phyloP scores from a whole-genome alignment of 108 stramenopile genomes.

The Cylindrotheca closterium region DNA sequence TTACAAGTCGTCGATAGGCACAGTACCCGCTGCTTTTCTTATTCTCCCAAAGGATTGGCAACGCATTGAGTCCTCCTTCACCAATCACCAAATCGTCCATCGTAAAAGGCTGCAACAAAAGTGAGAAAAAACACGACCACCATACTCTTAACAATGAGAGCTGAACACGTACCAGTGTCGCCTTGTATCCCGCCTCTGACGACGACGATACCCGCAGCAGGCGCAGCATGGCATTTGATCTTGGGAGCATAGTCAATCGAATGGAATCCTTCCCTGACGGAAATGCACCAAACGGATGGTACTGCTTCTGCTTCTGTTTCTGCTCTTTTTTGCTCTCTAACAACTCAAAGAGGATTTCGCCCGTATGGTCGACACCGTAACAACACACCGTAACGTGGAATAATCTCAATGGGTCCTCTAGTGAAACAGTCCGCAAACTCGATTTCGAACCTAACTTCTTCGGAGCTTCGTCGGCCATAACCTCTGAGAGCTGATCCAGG shows the following conservation, averaged over 20 bases:
- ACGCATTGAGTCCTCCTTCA: constrained; percentile 68
- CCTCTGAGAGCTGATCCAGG: background rate
- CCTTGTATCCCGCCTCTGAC: constrained; percentile 54
- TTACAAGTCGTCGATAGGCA: constrained; percentile 28
- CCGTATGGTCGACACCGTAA: constrained; percentile 83
- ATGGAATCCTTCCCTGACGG: constrained; percentile 41
- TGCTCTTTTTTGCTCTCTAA: background rate
- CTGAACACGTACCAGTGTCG: too few species aligned
- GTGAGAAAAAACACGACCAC: background rate
- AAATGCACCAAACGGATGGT: constrained; percentile 66
- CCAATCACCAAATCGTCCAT: constrained; percentile 70
- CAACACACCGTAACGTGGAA: constrained; percentile 67
- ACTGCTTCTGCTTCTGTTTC: background rate
- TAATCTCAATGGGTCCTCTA: constrained; percentile 24
- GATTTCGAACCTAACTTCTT: background rate
- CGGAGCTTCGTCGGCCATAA: background rate
- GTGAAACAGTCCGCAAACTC: background rate
- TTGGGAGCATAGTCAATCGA: constrained; percentile 69
- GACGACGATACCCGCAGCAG: constrained; percentile 76
- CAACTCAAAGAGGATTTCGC: constrained; percentile 72
- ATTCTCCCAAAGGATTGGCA: constrained; percentile 72
- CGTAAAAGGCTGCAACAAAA: constrained; percentile 61
- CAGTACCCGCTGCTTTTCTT: constrained; percentile 60
- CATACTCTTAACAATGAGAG: too few species aligned
- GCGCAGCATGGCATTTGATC: constrained; percentile 41